Percentiles rank a stretch among this genome's conserved stretches.
These are phyloP conservation scores for Ascodesmis nigricans DNA, from an alignment of 495 filamentous ascomycete species.

Conservation along the genomic window DNA sequence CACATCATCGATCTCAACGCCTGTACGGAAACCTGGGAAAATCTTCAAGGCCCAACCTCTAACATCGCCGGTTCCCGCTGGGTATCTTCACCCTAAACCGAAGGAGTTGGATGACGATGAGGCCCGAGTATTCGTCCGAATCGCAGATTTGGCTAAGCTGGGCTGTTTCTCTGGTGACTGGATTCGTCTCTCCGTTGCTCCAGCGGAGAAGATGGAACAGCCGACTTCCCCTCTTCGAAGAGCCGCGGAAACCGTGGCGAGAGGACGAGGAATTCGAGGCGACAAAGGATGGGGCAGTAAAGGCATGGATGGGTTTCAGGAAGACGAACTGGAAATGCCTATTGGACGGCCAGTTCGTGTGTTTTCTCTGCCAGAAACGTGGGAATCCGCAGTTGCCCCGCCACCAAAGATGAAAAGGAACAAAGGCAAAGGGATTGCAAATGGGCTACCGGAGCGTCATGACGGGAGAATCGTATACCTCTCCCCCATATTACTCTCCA, in stretches of 20 bases:
- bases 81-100: conserved; percentile 66
- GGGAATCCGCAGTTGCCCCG: too few relatives aligned
- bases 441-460: conserved; percentile 33
- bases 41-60: conserved; percentile 64
- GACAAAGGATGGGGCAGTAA: neutral
- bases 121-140: conserved; percentile 68
- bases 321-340: conserved; percentile 23
- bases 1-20: conserved; percentile 33
- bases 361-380: conserved; percentile 62
- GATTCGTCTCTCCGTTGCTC: conserved; percentile 61
- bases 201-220: conserved; percentile 23
- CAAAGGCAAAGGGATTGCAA: conserved; percentile 9
- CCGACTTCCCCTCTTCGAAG: conserved; percentile 12
- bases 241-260: conserved; percentile 15
- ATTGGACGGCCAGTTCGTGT: conserved; percentile 55
- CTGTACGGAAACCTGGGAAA: conserved; percentile 26
- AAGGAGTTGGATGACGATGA: conserved; percentile 60
- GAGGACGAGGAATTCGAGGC: conserved; percentile 28
- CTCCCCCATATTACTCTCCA: conserved; percentile 67
- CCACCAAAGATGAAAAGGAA: conserved; percentile 25
- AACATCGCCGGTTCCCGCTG: conserved; percentile 45
- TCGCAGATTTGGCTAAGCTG: conserved; percentile 60
- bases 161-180: conserved; percentile 95
- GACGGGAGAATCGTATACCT: conserved; percentile 44
- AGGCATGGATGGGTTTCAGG: conserved; percentile 13